These are phyloP conservation scores for Phaeoacremonium minimum DNA, from an alignment of 2,329 filamentous ascomycete species.

Conservation along the genomic window DNA sequence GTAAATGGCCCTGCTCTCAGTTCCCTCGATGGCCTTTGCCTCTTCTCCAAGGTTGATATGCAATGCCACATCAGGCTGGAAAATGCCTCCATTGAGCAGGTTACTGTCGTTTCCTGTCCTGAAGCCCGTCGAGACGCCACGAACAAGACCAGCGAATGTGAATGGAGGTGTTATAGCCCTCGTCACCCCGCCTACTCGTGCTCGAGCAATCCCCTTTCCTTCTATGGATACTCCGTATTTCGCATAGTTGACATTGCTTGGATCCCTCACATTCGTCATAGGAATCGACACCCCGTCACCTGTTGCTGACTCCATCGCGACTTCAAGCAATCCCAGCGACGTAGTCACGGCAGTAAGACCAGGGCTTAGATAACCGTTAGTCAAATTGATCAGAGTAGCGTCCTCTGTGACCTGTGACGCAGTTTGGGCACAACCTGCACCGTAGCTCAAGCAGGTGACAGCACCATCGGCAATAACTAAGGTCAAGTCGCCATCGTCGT, in stretches of 20 bases:
- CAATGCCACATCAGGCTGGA: constrained; percentile 34
- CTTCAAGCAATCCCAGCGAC: constrained; percentile 45
- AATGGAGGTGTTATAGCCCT: constrained; percentile 33
- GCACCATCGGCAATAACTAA: constrained; percentile 34
- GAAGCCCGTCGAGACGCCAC: constrained; percentile 37
- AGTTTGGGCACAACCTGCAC: constrained; percentile 22
- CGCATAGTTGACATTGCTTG: constrained; percentile 26
- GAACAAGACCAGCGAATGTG: constrained; percentile 21
- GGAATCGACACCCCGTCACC: constrained; percentile 37
- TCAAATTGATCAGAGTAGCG: constrained; percentile 26
- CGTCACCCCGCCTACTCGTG: constrained; percentile 38
- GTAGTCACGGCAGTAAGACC: constrained; percentile 44
- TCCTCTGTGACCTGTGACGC: constrained; percentile 14
- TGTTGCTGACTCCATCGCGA: constrained; percentile 35
- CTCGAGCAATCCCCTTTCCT: constrained; percentile 32
- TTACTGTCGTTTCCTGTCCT: constrained; percentile 28
- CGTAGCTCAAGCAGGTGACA: constrained; percentile 30
- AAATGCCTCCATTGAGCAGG: constrained; percentile 33
- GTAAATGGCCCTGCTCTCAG: constrained; percentile 18
- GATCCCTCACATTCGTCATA: constrained; percentile 15
- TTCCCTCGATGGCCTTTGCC: constrained; percentile 19
- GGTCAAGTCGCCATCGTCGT: constrained; percentile 17
- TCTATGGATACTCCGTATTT: constrained; percentile 35
- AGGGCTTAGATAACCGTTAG: constrained; percentile 42
- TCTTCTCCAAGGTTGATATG: constrained; percentile 32